Evolutionary conservation across 2,329 filamentous ascomycete species (phyloP).

Genomic region (Fusarium mundagurra): DNA sequence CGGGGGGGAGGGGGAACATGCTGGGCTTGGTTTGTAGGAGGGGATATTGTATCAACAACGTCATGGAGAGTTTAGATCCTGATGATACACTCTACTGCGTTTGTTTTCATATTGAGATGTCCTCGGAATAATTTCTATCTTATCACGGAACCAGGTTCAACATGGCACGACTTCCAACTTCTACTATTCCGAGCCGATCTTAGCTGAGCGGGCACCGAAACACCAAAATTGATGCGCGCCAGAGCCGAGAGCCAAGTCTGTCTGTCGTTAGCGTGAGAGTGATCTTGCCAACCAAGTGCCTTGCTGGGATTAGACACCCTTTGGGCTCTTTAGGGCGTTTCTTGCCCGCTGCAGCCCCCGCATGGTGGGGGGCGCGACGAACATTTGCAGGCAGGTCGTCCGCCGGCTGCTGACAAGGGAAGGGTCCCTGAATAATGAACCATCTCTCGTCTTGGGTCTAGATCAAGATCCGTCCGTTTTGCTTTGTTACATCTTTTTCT

Average conservation of each 20-base stretch:
- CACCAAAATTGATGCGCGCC: background rate
- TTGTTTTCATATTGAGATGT: background rate
- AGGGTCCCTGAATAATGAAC: constrained; percentile 17
- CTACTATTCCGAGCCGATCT: constrained; percentile 2
- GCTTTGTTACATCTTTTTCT: constrained; percentile 22
- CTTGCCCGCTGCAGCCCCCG: constrained; percentile 26
- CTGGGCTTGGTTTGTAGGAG: constrained; percentile 11
- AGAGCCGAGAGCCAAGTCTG: constrained; percentile 1
- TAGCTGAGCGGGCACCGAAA: constrained; percentile 12
- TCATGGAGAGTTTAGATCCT: background rate
- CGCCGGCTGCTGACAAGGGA: constrained; percentile 26
- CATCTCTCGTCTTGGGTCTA: constrained; percentile 1
- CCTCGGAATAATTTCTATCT: background rate
- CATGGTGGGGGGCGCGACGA: constrained; percentile 31
- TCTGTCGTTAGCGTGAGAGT: constrained; percentile 12
- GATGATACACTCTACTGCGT: background rate
- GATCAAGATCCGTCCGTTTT: constrained; percentile 20
- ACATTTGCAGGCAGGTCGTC: constrained; percentile 26
- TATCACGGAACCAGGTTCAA: background rate
- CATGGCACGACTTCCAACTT: background rate
- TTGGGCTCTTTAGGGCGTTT: constrained; percentile 11
- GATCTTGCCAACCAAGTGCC: constrained; percentile 31
- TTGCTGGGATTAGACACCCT: constrained; percentile 28
- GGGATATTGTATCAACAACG: background rate
- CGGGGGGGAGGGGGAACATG: background rate